A percentile compares a stretch with the other conserved stretches of the same genome.
These are phyloP conservation scores for Gaeumannomyces sp. DNA, from an alignment of 2,329 filamentous ascomycete genomes.

Conservation along the genomic window DNA sequence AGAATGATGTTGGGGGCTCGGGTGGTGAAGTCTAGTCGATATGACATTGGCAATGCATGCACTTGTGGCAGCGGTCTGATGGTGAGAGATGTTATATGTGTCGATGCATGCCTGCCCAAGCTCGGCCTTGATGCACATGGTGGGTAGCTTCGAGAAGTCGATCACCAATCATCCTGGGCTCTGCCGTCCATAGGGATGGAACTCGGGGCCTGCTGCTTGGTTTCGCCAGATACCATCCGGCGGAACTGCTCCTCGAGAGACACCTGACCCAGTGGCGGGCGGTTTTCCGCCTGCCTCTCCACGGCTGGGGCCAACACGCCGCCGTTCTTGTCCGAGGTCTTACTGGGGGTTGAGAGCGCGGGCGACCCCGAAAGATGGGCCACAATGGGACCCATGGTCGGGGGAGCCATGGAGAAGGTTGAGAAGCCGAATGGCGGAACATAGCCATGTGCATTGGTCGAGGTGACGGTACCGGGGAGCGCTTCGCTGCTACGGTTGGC, in stretches of 20 bases:
- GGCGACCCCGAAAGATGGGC: slow-evolving; percentile 25
- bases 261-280: slow-evolving; percentile 28
- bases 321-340: slow-evolving; percentile 15
- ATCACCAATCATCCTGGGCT: slow-evolving; percentile 6
- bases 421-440: slow-evolving; percentile 21
- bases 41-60: slow-evolving; percentile 1
- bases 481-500: slow-evolving; percentile 32
- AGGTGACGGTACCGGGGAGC: slow-evolving; percentile 37
- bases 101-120: slow-evolving; percentile 2
- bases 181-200: slow-evolving; percentile 4
- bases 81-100: not conserved
- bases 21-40: slow-evolving; percentile 6
- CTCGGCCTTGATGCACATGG: not conserved
- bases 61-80: not conserved
- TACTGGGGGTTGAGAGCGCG: slow-evolving; percentile 11
- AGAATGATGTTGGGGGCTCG: slow-evolving; percentile 6
- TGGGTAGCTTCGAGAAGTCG: not conserved
- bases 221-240: slow-evolving; percentile 13
- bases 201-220: slow-evolving; percentile 13
- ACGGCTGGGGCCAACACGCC: slow-evolving; percentile 15
- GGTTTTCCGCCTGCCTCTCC: slow-evolving; percentile 38
- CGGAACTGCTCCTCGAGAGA: slow-evolving; percentile 25
- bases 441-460: slow-evolving; percentile 45
- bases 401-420: slow-evolving; percentile 25
- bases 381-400: slow-evolving; percentile 42